Conservation (phyloP, 1,284 basidiomycete species). For the Heterobasidion occidentale region DNA sequence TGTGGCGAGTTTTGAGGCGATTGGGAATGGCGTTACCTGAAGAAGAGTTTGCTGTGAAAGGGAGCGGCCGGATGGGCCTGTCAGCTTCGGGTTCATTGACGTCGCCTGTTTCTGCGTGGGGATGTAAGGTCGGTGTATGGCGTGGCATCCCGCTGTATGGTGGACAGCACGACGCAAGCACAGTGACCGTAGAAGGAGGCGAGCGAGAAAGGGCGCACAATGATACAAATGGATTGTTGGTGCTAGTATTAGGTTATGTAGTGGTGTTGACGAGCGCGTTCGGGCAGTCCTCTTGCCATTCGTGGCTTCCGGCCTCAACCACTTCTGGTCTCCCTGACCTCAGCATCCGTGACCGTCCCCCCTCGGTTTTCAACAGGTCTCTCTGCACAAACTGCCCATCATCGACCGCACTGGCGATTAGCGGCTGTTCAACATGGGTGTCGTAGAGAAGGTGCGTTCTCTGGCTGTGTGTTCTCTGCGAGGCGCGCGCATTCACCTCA, state of each 20-base stretch:
- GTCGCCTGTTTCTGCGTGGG: slow-evolving; percentile 49
- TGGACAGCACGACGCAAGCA: not conserved
- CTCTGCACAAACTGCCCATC: not conserved
- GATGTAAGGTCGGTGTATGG: slow-evolving; percentile 60
- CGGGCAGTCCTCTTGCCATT: too few relatives aligned
- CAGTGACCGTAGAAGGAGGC: too few relatives aligned
- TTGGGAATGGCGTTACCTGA: slow-evolving; percentile 19
- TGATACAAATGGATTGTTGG: too few relatives aligned
- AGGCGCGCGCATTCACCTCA: too few relatives aligned
- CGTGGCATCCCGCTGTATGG: slow-evolving; percentile 22
- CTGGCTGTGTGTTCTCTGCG: too few relatives aligned
- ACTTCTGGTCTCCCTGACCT: not conserved
- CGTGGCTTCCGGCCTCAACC: too few relatives aligned
- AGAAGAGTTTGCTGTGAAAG: slow-evolving; percentile 19
- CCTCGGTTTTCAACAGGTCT: too few relatives aligned
- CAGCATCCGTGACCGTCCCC: not conserved
- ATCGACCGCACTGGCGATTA: too few relatives aligned
- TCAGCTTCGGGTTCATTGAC: slow-evolving; percentile 36
- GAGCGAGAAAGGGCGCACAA: too few relatives aligned
- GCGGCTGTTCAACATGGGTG: slow-evolving; percentile 52
- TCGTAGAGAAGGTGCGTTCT: slow-evolving; percentile 73
- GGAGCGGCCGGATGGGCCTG: slow-evolving; percentile 29
- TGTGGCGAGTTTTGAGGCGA: slow-evolving; percentile 27
- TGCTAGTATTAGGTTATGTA: too few relatives aligned
- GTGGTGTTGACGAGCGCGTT: too few relatives aligned